phyloP scores from a whole-genome alignment of 441 rosid genomes.

The Adansonia madagascariensis region DNA sequence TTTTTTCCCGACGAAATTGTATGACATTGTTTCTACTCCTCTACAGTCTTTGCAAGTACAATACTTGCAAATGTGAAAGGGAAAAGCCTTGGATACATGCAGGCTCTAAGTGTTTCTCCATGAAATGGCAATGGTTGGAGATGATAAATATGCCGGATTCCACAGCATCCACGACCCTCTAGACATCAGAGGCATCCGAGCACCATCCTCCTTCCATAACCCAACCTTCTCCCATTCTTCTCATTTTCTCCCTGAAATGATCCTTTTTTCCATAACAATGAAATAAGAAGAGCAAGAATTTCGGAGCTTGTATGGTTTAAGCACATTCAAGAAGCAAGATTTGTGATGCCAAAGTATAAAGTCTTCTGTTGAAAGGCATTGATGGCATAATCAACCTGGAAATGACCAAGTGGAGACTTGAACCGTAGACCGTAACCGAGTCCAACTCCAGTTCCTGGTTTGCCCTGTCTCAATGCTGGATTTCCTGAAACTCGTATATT shows the following conservation, averaged over 20 bases:
- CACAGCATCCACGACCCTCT: neutral
- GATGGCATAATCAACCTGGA: constrained; percentile 80
- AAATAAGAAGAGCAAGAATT: constrained; percentile 11
- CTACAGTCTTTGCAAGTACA: no score
- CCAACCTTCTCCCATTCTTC: neutral
- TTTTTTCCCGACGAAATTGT: neutral
- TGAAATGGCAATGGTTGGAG: neutral
- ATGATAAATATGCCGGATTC: neutral
- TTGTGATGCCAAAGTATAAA: constrained; percentile 82
- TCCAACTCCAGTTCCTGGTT: constrained; percentile 90
- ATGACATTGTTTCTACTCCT: constrained; percentile 1
- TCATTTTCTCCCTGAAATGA: constrained; percentile 2
- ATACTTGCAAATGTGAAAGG: neutral
- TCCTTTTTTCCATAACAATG: neutral
- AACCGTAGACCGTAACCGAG: constrained; percentile 80
- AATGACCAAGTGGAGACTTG: constrained; percentile 78
- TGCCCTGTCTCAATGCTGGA: constrained; percentile 81
- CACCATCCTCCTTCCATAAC: neutral
- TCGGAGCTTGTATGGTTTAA: constrained; percentile 13
- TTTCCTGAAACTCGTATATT: constrained; percentile 60
- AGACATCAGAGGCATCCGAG: neutral
- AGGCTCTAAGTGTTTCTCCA: constrained; percentile 16
- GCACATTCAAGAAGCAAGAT: constrained; percentile 51
- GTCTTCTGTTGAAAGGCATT: constrained; percentile 89
- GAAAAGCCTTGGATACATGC: neutral